phyloP scores from a whole-genome alignment of 2,329 filamentous ascomycete species.

The Grosmannia clavigera region DNA sequence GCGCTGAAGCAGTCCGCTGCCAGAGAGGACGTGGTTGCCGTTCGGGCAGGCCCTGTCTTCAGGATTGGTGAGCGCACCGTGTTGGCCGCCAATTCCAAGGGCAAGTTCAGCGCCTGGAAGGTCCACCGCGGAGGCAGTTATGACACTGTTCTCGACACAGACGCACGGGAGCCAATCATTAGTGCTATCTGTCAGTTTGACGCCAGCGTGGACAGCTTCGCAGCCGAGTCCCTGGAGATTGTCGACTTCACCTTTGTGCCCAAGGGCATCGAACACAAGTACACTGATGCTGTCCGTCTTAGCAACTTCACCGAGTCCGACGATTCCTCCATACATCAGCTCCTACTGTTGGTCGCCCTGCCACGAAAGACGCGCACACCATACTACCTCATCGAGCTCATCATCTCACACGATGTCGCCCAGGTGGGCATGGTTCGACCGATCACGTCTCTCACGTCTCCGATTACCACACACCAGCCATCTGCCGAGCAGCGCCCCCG shows the following conservation, averaged over 20 bases:
- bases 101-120: slow-evolving; percentile 73
- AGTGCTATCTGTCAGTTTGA: slow-evolving; percentile 46
- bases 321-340: slow-evolving; percentile 40
- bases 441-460: slow-evolving; percentile 49
- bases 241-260: slow-evolving; percentile 67
- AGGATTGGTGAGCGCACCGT: slow-evolving; percentile 76
- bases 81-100: slow-evolving; percentile 65
- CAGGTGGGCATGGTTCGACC: slow-evolving; percentile 56
- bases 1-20: slow-evolving; percentile 58
- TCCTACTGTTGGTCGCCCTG: slow-evolving; percentile 50
- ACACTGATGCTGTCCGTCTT: slow-evolving; percentile 36
- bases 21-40: slow-evolving; percentile 68
- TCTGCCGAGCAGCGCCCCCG: slow-evolving; percentile 38
- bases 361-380: slow-evolving; percentile 39
- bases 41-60: slow-evolving; percentile 58
- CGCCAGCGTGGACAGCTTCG: slow-evolving; percentile 33
- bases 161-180: slow-evolving; percentile 54
- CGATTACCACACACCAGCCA: slow-evolving; percentile 24
- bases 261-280: slow-evolving; percentile 36
- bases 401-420: slow-evolving; percentile 39
- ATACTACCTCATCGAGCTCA: slow-evolving; percentile 66
- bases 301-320: slow-evolving; percentile 37
- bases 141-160: slow-evolving; percentile 58
- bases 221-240: slow-evolving; percentile 53
- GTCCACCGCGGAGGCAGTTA: slow-evolving; percentile 80